Base-by-base conservation (phyloP, 2,329 filamentous ascomycete species). In the Harringtonia lauricola region DNA sequence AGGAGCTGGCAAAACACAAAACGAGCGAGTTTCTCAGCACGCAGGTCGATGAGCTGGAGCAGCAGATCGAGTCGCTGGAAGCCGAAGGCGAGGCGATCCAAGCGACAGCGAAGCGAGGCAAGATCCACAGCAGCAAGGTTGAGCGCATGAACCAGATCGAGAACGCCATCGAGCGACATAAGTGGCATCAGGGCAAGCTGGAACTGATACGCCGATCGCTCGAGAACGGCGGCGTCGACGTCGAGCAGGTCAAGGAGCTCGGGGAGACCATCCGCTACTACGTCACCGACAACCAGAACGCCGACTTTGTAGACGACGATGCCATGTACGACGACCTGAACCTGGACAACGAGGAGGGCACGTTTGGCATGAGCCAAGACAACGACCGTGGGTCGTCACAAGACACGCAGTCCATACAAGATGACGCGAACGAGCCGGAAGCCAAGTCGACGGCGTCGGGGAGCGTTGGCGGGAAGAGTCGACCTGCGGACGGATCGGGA, bases 231-330 rank as follows among this genome's bases (percentile, higher is more conserved):
- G 86, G 83, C 50, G 77, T 96, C 52, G 90, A 96, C 46, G 75
- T 83, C 18, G 85, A 89, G 6, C 81, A 92, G 60, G 89, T 98
- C 53, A 82, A 79, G 51, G 86, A 92, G 2, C 69, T 96, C 43
- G 86, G 95, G 61, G 90, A 96, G 54, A 83, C 79, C 60, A 96
- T 98, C 62, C 82, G 82, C 55, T 95, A 95, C 65, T 98, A 96
- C 60, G 88, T 96, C 39, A 81, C 89, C 43, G 88, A 92, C 59
- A 88, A 88, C 53, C 80, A 83, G 65, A 87, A 86, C 52, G 76
- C 86, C 37, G 90, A 96, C 59, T 96, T 87, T 64, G 82, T 87
- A 62, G 89, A 95, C 56, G 89, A 96, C 59, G 92, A 98, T 56
- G 82, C 79, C 51, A 83, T 98, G 63, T 98, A 96, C 67, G 88